phyloP scores from a whole-genome alignment of 768 basidiomycete genomes.

The Tricholoma furcatifolium region DNA sequence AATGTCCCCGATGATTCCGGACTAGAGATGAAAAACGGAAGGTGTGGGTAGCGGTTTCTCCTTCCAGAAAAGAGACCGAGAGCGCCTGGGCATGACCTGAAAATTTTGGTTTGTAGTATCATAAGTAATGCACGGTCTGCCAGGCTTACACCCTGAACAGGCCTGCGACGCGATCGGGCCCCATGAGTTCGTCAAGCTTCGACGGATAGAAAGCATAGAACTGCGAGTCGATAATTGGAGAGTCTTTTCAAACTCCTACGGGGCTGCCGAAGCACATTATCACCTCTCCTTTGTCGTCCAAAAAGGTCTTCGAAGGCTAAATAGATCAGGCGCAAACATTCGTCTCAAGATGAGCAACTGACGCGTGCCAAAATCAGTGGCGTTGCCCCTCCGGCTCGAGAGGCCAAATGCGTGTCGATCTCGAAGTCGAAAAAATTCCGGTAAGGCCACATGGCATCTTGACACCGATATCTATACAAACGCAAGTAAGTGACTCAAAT shows the following conservation, averaged over 20 bases:
- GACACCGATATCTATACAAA: no score
- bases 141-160: not conserved
- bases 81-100: not conserved
- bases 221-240: not conserved
- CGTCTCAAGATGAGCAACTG: no score
- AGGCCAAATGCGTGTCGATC: no score
- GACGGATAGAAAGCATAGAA: not conserved
- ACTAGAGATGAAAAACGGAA: not conserved
- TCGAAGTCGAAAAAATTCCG: no score
- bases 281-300: not conserved
- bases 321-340: no score
- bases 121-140: not conserved
- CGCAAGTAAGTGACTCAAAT: no score
- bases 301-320: no score
- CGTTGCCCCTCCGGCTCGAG: no score
- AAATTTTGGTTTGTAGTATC: not conserved
- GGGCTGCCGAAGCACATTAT: no score
- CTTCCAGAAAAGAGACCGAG: conserved; percentile 1
- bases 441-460: no score
- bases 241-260: not conserved
- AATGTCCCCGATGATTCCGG: conserved; percentile 6
- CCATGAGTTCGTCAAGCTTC: not conserved
- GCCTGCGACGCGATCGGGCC: conserved; percentile 10
- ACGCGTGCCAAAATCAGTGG: no score
- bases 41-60: not conserved